Base-by-base conservation (phyloP, 805 yeast species). In the Sugiyamaella boreocaroliniensis region DNA sequence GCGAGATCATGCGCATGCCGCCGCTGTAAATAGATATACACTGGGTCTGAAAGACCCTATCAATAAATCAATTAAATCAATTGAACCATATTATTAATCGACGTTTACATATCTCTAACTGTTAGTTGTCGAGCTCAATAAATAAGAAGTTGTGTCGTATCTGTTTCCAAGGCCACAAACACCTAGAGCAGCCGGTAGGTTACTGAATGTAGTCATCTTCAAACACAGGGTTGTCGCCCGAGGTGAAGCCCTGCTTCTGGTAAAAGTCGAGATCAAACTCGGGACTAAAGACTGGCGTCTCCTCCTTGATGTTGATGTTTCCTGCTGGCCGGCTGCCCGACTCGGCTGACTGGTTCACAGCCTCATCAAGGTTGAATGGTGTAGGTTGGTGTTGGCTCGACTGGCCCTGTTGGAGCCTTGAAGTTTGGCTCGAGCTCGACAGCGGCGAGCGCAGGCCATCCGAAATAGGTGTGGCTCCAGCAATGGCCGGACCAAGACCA, bases 1-100 rank as follows among this genome's bases (percentile, higher is more conserved):
- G 77, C 52, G 86, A 80, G 67, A 78, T 89, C 29, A 70, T 92
- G 67, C 78, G 96, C 63, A 93, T 93, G 97, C 99, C 40, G 48
- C 15, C 15, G 40, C 32, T 15, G 40, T 45, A 15, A 32, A 29
- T 26, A 45, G 14, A 14, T 14, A n/a, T n/a, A 4, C 26, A 3
- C 26, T 22, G 6, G 26, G 26, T 22, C 3, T 22, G 26, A 22
- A 6, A 3, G 6, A 22, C 3, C 26, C 26, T 22, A 22, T 6
- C 26, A 22, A 22, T 22, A 3, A 22, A 22, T 22, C 26, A 4
- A 22, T 22, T 6, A 22, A 22, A 22, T 22, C 26, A 22, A 3
- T 22, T 22, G 26, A n/a, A 7, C 22, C 19, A 10, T 41, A 41
- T 37, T 41, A 34, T 20, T 40, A 37, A 41, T 41, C 44, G 22